Evolutionary conservation across 148 eudicot genomes (phyloP), one percentile per base, ranked within the genome.

Genomic region (Beta vulgaris): DNA sequence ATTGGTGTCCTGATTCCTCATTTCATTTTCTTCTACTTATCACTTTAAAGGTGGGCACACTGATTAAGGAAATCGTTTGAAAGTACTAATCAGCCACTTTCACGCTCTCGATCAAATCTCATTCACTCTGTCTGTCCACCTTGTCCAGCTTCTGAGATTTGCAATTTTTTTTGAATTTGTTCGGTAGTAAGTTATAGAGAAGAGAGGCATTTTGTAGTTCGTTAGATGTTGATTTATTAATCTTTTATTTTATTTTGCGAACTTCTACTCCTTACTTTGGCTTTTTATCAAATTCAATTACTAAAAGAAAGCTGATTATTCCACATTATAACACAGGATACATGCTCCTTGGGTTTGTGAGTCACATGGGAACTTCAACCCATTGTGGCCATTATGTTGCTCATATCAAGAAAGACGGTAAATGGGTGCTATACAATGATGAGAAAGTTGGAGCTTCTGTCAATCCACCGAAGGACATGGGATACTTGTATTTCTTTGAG

Each of bases 381-480:
- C 98, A 92, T 23, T 92, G 98, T 55, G 98, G 98, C 55, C 98
- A 94, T 74, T 94, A 94, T 80, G 98, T 94, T 55, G 98, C 98
- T 59, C 98, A 94, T 75, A 85, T 94, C 60, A 68, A 82, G 69
- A 94, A 94, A 83, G 96, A 92, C 42, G 97, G 96, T 25, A 86
- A 84, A 81, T 92, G 98, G 98, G 96, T 89, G 36, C 90, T 94
- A 65, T 94, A 82, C 87, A 94, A 94, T 25, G 98, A 94, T 39
- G 89, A 85, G 26, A 94, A 94, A 80, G 98, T 94, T 37, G 90
- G 93, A 64, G 87, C 87, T 62, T 94, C 98, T 2, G 88, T 90
- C 77, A 88, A 92, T 63, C 97, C 97, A 1, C 98, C 98, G 31
- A 87, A 89, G 75, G 97, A 94, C 80, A 94, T 94, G 98, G 98